Conservation (phyloP, 345 rosid genomes). For the Euphorbia pulcherrima region DNA sequence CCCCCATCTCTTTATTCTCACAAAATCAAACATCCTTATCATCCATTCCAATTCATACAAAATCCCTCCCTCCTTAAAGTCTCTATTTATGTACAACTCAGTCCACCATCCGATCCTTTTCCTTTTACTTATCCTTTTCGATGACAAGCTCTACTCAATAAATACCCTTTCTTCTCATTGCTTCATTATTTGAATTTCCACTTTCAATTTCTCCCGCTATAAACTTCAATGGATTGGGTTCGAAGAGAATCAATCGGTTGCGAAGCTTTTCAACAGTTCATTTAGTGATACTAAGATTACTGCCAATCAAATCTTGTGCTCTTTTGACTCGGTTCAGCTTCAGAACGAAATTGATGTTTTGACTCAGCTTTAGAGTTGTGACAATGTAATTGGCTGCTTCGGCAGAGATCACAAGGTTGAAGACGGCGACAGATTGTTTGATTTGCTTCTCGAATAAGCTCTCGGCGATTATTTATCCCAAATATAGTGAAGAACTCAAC, state of each 20-base stretch:
- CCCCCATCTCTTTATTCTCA: too few species aligned
- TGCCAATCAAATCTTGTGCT: constrained; percentile 31
- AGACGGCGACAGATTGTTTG: constrained; percentile 10
- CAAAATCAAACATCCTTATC: too few species aligned
- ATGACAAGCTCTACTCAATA: background rate
- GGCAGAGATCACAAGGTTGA: constrained; percentile 21
- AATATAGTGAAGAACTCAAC: constrained; percentile 16
- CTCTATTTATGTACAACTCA: too few species aligned
- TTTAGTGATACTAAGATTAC: constrained; percentile 16
- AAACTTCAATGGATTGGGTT: constrained; percentile 33
- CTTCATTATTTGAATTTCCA: background rate
- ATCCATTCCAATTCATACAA: too few species aligned
- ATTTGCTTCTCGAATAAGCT: constrained; percentile 34
- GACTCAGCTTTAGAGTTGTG: constrained; percentile 12
- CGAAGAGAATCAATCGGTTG: constrained; percentile 27
- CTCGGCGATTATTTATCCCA: constrained; percentile 23
- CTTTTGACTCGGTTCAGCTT: constrained; percentile 16
- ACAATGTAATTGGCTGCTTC: constrained; percentile 20
- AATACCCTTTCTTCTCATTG: background rate
- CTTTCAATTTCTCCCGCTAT: background rate
- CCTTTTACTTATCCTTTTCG: background rate
- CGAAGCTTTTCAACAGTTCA: constrained; percentile 28
- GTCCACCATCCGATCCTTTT: too few species aligned
- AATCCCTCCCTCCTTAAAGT: too few species aligned
- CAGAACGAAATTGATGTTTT: constrained; percentile 27